Conservation (phyloP, 2,329 filamentous ascomycete genomes). For the Ascochyta rabiei region DNA sequence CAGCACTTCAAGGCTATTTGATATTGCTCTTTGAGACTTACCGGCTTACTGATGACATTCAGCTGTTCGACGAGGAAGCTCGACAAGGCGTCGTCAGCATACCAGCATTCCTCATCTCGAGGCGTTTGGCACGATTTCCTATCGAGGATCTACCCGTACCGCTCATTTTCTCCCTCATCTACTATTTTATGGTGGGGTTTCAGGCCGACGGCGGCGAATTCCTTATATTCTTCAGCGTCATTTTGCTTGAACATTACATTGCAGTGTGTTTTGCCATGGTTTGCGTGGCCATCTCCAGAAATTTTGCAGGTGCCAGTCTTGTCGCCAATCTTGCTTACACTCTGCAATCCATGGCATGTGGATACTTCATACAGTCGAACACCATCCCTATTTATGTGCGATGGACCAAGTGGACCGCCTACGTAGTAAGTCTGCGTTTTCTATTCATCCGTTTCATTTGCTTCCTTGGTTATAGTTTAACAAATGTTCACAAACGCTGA, state of each 20-base stretch:
- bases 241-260: slow-evolving; percentile 74
- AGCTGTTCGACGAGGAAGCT: slow-evolving; percentile 75
- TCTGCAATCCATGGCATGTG: slow-evolving; percentile 74
- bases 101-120: slow-evolving; percentile 71
- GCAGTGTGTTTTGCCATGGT: slow-evolving; percentile 73
- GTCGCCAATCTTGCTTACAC: slow-evolving; percentile 77
- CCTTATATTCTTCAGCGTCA: slow-evolving; percentile 73
- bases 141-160: slow-evolving; percentile 77
- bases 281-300: slow-evolving; percentile 68
- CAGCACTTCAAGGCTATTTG: slow-evolving; percentile 76
- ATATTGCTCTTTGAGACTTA: slow-evolving; percentile 79
- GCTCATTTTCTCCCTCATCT: slow-evolving; percentile 71
- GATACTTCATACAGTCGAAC: slow-evolving; percentile 76
- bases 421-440: slow-evolving; percentile 50
- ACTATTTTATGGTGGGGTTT: slow-evolving; percentile 81
- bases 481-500: neutral
- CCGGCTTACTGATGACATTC: slow-evolving; percentile 75
- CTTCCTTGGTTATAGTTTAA: neutral
- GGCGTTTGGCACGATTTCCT: slow-evolving; percentile 70
- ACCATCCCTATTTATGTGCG: slow-evolving; percentile 78
- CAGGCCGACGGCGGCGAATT: slow-evolving; percentile 68
- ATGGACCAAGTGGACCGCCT: slow-evolving; percentile 74
- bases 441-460: neutral
- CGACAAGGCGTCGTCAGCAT: slow-evolving; percentile 75
- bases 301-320: slow-evolving; percentile 73